phyloP scores from a whole-genome alignment of 2,329 filamentous ascomycete genomes.

The Calonectria fujianensis region DNA sequence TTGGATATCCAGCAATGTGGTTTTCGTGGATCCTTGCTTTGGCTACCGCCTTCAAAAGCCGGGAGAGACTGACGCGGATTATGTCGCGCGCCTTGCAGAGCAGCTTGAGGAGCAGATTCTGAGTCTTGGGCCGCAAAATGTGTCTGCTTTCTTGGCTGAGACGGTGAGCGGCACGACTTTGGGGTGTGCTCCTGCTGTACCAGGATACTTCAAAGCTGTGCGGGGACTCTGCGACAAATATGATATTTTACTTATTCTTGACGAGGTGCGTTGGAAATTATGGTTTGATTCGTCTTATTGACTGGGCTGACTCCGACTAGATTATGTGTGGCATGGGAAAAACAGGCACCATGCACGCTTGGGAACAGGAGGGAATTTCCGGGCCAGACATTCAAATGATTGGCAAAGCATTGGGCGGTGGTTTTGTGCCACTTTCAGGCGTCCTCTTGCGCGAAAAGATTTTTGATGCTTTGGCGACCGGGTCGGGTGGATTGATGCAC shows the following conservation, averaged over 20 bases:
- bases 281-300: background rate
- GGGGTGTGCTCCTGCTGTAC: slow-evolving; percentile 79
- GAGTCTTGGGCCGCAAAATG: slow-evolving; percentile 35
- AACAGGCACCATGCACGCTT: slow-evolving; percentile 49
- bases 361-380: slow-evolving; percentile 46
- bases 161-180: slow-evolving; percentile 58
- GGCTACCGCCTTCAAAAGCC: slow-evolving; percentile 22
- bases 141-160: slow-evolving; percentile 41
- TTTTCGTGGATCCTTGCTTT: slow-evolving; percentile 36
- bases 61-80: slow-evolving; percentile 6
- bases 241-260: slow-evolving; percentile 82
- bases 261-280: slow-evolving; percentile 46
- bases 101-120: slow-evolving; percentile 38
- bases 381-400: slow-evolving; percentile 47
- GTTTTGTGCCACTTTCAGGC: slow-evolving; percentile 43
- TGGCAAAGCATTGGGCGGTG: slow-evolving; percentile 45
- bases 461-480: slow-evolving; percentile 31
- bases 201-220: slow-evolving; percentile 82
- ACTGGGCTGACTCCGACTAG: slow-evolving; percentile 25
- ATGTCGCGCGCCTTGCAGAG: slow-evolving; percentile 26
- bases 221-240: slow-evolving; percentile 80
- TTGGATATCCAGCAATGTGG: slow-evolving; percentile 41
- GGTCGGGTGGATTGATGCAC: slow-evolving; percentile 30
- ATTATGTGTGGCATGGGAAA: slow-evolving; percentile 54
- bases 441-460: slow-evolving; percentile 38